These are phyloP conservation scores for Paratrimastix pyriformis DNA, from an alignment of 78 protist species.

Conservation along the genomic window DNA sequence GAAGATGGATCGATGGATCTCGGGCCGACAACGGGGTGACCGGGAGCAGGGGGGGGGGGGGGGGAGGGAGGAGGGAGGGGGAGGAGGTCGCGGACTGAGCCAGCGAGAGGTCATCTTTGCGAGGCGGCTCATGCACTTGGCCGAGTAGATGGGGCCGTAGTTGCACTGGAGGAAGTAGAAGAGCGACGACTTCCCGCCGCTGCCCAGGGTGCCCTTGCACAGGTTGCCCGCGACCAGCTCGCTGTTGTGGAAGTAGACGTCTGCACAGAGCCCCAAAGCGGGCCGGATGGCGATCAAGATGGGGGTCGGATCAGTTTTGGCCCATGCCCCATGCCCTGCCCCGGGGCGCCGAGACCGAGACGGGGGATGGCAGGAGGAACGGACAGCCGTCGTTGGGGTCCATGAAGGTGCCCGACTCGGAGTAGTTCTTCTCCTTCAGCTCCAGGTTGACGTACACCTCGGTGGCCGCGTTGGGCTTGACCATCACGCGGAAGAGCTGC, in stretches of 20 bases:
- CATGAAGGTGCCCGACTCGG: conserved; percentile 24
- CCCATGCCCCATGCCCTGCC: too few species aligned
- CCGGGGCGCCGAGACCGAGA: too few species aligned
- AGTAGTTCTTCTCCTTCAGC: conserved; percentile 2
- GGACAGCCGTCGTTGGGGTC: conserved; percentile 86
- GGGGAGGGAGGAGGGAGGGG: too few species aligned
- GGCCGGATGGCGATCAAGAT: too few species aligned
- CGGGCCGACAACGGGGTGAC: too few species aligned
- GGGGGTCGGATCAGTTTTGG: too few species aligned
- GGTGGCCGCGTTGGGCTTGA: conserved; percentile 43
- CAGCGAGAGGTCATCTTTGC: conserved; percentile 57
- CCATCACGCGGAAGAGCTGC: conserved; percentile 69
- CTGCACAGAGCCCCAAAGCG: too few species aligned
- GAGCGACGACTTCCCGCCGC: conserved; percentile 68
- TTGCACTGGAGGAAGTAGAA: conserved; percentile 71
- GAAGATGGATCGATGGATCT: too few species aligned
- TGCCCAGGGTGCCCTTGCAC: conserved; percentile 65
- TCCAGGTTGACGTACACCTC: background rate
- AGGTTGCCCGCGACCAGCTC: conserved; percentile 80
- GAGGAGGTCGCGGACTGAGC: conserved; percentile 3
- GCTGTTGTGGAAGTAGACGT: conserved; percentile 49
- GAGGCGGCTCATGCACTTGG: conserved; percentile 77
- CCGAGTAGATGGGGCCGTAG: conserved; percentile 54
- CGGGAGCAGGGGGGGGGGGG: too few species aligned
- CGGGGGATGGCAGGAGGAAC: too few species aligned